A percentile compares a stretch with the other conserved stretches of the same genome.
These are phyloP conservation scores for Agaricus bisporus DNA, from an alignment of 768 basidiomycete genomes.

Conservation along the genomic window DNA sequence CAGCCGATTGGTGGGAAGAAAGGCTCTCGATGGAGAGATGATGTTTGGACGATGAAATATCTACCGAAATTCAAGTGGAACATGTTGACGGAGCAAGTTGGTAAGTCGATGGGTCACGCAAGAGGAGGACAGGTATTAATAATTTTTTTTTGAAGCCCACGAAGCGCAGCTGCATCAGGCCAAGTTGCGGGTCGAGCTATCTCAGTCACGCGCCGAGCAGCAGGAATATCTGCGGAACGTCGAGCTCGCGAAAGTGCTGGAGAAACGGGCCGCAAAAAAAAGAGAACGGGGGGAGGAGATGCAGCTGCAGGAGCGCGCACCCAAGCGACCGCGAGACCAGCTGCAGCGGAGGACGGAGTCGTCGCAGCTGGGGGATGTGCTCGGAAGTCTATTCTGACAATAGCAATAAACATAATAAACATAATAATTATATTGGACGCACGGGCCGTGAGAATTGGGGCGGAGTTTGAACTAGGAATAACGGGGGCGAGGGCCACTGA, in stretches of 20 bases:
- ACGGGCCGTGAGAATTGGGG: slow-evolving; percentile 28
- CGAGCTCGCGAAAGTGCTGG: slow-evolving; percentile 81
- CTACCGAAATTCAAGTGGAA: slow-evolving; percentile 97
- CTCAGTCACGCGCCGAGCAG: slow-evolving; percentile 85
- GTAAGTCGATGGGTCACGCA: slow-evolving; percentile 41
- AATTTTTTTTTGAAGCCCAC: slow-evolving; percentile 52
- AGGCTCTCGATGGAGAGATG: slow-evolving; percentile 86
- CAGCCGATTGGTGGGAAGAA: slow-evolving; percentile 94
- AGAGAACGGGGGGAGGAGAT: slow-evolving; percentile 51
- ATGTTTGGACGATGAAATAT: slow-evolving; percentile 99
- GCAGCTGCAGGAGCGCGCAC: slow-evolving; percentile 25
- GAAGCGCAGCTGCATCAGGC: slow-evolving; percentile 87
- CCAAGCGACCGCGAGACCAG: slow-evolving; percentile 20
- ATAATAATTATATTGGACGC: slow-evolving; percentile 14
- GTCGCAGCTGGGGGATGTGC: slow-evolving; percentile 31
- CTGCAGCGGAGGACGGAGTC: slow-evolving; percentile 17
- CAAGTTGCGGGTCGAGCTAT: slow-evolving; percentile 85
- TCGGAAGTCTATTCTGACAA: slow-evolving; percentile 46
- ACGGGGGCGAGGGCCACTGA: slow-evolving; percentile 14
- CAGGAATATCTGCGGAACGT: slow-evolving; percentile 91
- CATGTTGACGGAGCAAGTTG: slow-evolving; percentile 97
- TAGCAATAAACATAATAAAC: not conserved
- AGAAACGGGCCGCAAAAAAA: slow-evolving; percentile 71
- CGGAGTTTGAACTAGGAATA: slow-evolving; percentile 36
- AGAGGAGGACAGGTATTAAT: not conserved